phyloP scores from a whole-genome alignment of 208 protist genomes.

The Herpetomonas samuelpessoai region DNA sequence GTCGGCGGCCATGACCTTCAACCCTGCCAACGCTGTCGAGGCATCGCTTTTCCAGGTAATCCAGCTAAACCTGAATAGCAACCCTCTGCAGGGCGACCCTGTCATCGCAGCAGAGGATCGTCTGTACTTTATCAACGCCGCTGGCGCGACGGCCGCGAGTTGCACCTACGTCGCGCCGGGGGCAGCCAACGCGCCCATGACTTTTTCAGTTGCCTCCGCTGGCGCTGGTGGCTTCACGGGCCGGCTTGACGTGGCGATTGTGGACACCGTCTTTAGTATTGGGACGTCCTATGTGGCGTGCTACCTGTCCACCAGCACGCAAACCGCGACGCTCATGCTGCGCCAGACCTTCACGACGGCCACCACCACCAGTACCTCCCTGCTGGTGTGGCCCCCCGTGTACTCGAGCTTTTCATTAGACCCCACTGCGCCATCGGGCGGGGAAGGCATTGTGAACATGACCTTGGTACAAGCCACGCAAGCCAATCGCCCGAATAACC shows the following conservation, averaged over 20 bases:
- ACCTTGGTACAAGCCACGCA: conserved; percentile 34
- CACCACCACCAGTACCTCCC: conserved; percentile 8
- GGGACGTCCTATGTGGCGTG: conserved; percentile 63
- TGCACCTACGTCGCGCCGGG: conserved; percentile 14
- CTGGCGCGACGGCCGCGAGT: conserved; percentile 2
- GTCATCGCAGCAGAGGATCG: conserved; percentile 51
- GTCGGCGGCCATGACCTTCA: conserved; percentile 53
- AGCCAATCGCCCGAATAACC: conserved; percentile 45
- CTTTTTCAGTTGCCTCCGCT: conserved; percentile 38
- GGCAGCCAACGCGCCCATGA: conserved; percentile 13
- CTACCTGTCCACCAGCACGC: conserved; percentile 44
- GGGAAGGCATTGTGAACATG: conserved; percentile 54
- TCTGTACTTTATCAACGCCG: conserved; percentile 56
- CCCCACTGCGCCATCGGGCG: conserved; percentile 34
- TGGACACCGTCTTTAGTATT: conserved; percentile 43
- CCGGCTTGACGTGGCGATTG: conserved; percentile 22
- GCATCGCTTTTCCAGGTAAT: conserved; percentile 82
- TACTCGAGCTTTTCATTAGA: conserved; percentile 57
- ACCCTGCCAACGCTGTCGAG: conserved; percentile 56
- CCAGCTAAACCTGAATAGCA: conserved; percentile 55
- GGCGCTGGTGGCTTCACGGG: conserved; percentile 43
- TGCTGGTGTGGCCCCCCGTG: conserved; percentile 65
- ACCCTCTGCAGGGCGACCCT: conserved; percentile 47
- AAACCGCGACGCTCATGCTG: conserved; percentile 33
- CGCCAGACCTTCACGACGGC: conserved; percentile 14